Base-by-base conservation (phyloP, 257 asterid genomes). In the Fraxinus anomala region DNA sequence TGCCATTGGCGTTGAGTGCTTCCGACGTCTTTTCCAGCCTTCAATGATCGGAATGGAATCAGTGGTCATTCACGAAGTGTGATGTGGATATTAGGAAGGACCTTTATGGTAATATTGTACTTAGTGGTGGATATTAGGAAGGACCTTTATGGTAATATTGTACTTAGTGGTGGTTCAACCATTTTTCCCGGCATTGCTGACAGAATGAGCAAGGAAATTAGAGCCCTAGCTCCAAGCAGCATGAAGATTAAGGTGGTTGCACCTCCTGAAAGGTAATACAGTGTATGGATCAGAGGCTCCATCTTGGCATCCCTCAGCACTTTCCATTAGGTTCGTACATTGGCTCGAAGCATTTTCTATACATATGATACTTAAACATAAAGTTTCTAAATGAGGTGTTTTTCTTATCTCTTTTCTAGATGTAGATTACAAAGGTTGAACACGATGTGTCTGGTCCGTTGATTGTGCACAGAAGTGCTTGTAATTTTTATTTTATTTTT, bases 191-290 rank as follows among this genome's bases (percentile, higher is more conserved):
- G 89, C 7, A 86, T 86, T 69, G 85, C 87, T 76, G 87, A 86
- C 73, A 81, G 89, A 68, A 83, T 86, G 87, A 86, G 89, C 87
- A 86, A 86, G 83, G 89, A 86, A 73, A 83, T 86, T 56, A 80
- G 87, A 0, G 86, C 89, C 36, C 47, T 85, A 30, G 88, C 88
- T 24, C 88, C 86, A 16, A 85, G 86, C 10, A 85, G 88, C 83
- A 85, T 85, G 88, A 85, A 85, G 83, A 85, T 85, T 73, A 85
- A 85, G 65, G 89, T 85, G n/a, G 89, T 85, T 36, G 89, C 89
- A 8, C 89, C 89, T 56, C 89, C 86, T 11, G 89, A 85, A 26
- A 85, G 89, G 86, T 82, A 85, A 78, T 85, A 85, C 81, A 85
- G 89, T 80, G 86, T 85, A 74, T 85, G 88, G 88, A 85, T 85